A percentile compares a stretch with the other conserved stretches of the same genome.
These are phyloP conservation scores for Boletus bicolor DNA, from an alignment of 768 basidiomycete genomes.

Conservation along the genomic window DNA sequence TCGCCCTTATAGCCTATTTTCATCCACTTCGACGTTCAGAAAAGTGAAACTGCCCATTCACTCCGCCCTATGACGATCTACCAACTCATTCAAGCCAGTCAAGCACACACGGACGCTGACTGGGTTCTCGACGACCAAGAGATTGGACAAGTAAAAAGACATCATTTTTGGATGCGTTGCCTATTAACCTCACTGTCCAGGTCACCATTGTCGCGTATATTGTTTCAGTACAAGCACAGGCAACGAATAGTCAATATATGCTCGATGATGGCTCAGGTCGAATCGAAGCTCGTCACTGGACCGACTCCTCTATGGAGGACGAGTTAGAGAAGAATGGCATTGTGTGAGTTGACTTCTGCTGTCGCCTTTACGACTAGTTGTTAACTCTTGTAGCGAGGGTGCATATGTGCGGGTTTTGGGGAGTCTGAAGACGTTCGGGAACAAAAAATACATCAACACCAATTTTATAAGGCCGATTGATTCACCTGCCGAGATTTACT, in stretches of 20 bases:
- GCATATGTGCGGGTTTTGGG: slow-evolving; percentile 81
- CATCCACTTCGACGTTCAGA: slow-evolving; percentile 24
- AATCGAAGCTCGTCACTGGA: slow-evolving; percentile 81
- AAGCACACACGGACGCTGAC: slow-evolving; percentile 84
- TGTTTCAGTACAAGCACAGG: slow-evolving; percentile 58
- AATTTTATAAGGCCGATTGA: slow-evolving; percentile 64
- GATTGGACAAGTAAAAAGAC: slow-evolving; percentile 64
- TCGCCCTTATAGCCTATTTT: not conserved
- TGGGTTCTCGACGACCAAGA: slow-evolving; percentile 81
- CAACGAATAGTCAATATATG: slow-evolving; percentile 77
- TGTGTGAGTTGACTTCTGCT: slow-evolving; percentile 30
- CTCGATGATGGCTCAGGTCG: slow-evolving; percentile 86
- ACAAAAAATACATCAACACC: slow-evolving; percentile 79
- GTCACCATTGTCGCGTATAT: slow-evolving; percentile 76
- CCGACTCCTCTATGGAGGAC: slow-evolving; percentile 60
- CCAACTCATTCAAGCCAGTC: slow-evolving; percentile 72
- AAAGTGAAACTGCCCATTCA: slow-evolving; percentile 40
- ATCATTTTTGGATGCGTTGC: not conserved
- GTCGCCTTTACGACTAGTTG: not conserved
- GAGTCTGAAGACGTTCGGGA: slow-evolving; percentile 73
- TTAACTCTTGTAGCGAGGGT: slow-evolving; percentile 51
- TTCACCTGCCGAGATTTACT: slow-evolving; percentile 76
- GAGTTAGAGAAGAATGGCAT: slow-evolving; percentile 50
- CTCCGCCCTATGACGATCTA: slow-evolving; percentile 74
- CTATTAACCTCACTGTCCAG: slow-evolving; percentile 34